Conservation (phyloP, 345 rosid species). For the Salix caprea region DNA sequence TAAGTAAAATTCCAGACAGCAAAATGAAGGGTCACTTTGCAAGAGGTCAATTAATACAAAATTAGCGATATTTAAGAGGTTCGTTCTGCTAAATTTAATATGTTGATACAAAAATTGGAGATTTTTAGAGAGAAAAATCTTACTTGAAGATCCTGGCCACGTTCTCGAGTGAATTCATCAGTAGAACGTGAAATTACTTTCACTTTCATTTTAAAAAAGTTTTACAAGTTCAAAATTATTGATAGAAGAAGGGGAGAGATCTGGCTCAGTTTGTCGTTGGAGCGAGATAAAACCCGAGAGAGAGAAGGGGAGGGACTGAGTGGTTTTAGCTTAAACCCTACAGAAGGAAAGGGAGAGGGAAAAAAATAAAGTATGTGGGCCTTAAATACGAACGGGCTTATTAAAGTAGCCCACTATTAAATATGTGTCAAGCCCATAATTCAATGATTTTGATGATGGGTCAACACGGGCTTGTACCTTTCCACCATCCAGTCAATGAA, state of each 20-base stretch:
- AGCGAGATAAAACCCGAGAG: not conserved
- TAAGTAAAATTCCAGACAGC: not conserved
- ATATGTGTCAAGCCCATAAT: no score
- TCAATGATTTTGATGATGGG: no score
- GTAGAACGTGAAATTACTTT: slow-evolving; percentile 77
- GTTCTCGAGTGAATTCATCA: slow-evolving; percentile 91
- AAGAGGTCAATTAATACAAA: not conserved
- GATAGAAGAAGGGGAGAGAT: not conserved
- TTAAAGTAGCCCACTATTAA: no score
- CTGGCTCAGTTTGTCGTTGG: not conserved
- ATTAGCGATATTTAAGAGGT: not conserved
- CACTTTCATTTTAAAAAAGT: slow-evolving; percentile 46
- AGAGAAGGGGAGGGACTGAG: not conserved
- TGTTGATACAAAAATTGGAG: not conserved
- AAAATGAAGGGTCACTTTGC: not conserved
- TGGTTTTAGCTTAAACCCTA: no score
- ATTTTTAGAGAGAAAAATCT: not conserved
- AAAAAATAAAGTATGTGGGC: no score
- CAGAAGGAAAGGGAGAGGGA: no score
- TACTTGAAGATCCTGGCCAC: slow-evolving; percentile 95
- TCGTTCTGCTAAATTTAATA: not conserved
- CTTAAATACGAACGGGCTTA: no score
- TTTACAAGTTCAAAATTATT: not conserved
- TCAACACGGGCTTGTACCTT: no score
- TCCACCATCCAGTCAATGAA: no score